Conservation (phyloP, 257 asterid species). For the Nicotiana obtusifolia region DNA sequence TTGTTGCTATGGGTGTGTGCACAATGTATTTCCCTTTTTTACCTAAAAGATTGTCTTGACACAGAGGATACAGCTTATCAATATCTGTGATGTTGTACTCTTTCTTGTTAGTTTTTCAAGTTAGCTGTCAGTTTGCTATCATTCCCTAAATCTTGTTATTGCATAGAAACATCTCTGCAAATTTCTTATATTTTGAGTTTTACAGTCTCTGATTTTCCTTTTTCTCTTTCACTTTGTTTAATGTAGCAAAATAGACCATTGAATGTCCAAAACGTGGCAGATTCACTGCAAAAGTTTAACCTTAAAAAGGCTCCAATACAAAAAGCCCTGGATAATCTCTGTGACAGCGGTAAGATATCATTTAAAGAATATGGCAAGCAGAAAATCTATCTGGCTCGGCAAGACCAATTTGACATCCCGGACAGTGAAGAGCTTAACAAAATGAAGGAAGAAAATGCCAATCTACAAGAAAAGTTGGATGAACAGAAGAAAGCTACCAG, state of each 20-base stretch:
- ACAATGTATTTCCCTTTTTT: not conserved
- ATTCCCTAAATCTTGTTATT: not conserved
- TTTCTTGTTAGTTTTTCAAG: not conserved
- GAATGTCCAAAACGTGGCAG: slow-evolving; percentile 53
- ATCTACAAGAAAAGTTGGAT: slow-evolving; percentile 55
- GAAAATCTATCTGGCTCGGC: slow-evolving; percentile 86
- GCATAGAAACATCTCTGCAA: not conserved
- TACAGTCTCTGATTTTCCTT: not conserved
- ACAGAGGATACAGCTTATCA: not conserved
- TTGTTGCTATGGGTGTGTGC: not conserved
- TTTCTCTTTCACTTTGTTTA: not conserved
- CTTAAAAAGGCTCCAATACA: slow-evolving; percentile 51
- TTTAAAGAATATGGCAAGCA: slow-evolving; percentile 95
- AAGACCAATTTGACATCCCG: slow-evolving; percentile 93
- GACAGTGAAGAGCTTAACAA: slow-evolving; percentile 72
- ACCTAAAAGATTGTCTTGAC: not conserved
- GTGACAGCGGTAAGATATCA: slow-evolving; percentile 44
- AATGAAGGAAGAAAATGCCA: slow-evolving; percentile 74
- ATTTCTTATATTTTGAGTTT: not conserved
- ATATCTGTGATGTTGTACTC: not conserved
- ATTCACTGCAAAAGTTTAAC: slow-evolving; percentile 50
- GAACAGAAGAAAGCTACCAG: slow-evolving; percentile 52
- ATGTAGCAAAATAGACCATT: slow-evolving; percentile 51
- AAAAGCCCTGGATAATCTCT: slow-evolving; percentile 48
- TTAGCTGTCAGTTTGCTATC: not conserved